phyloP scores from a whole-genome alignment of 2,329 filamentous ascomycete species.

The Penicillium verrucosum region DNA sequence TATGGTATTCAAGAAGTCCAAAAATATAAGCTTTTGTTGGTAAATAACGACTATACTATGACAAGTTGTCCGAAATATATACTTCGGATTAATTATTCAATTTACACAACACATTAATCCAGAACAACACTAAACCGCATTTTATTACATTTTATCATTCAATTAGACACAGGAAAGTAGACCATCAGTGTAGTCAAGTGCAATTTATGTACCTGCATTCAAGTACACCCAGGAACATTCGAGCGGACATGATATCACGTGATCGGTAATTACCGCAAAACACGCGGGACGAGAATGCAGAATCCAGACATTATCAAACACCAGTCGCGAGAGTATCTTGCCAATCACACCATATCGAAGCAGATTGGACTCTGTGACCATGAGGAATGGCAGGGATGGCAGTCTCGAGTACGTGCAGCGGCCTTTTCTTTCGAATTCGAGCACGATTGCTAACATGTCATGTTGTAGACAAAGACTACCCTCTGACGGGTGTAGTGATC shows the following conservation, averaged over 20 bases:
- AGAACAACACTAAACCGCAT: not conserved
- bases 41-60: not conserved
- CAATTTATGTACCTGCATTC: not conserved
- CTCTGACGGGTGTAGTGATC: constrained; percentile 69
- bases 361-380: constrained; percentile 20
- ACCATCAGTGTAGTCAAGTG: not conserved
- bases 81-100: not conserved
- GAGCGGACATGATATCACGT: constrained; percentile 11
- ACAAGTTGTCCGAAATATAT: not conserved
- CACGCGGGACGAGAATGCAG: constrained; percentile 13
- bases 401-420: constrained; percentile 31
- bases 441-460: constrained; percentile 17
- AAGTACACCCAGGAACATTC: not conserved
- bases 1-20: accelerated
- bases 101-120: not conserved
- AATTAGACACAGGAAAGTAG: not conserved
- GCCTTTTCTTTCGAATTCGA: not conserved
- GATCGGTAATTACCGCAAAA: constrained; percentile 14
- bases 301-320: not conserved
- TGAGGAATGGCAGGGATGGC: constrained; percentile 43
- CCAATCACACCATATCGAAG: not conserved
- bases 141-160: not conserved
- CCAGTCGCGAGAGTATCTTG: not conserved
- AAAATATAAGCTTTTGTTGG: not conserved
- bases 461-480: constrained; percentile 54